A percentile compares a stretch with the other conserved stretches of the same genome.
Conservation (phyloP, 805 yeast genomes). For the Saccharomyces kudriavzevii region DNA sequence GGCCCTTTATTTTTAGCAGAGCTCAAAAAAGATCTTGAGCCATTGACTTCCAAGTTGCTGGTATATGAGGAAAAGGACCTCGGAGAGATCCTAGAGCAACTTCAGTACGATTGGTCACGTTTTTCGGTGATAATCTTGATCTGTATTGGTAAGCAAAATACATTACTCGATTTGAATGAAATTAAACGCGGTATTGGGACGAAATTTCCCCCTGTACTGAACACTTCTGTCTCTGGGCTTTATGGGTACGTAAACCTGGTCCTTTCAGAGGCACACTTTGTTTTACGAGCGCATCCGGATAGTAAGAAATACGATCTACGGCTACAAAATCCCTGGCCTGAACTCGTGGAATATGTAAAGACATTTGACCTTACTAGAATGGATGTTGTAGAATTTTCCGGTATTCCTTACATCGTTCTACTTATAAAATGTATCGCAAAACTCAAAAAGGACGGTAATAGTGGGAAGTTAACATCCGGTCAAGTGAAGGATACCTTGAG, state of each 20-base stretch:
- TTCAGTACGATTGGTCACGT: neutral
- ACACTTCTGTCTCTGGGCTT: slow-evolving; percentile 39
- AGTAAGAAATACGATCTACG: slow-evolving; percentile 50
- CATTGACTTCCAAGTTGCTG: neutral
- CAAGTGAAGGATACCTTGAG: slow-evolving; percentile 32
- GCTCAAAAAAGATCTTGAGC: neutral
- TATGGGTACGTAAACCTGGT: slow-evolving; percentile 52
- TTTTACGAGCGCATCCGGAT: slow-evolving; percentile 67
- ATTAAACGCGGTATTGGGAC: neutral
- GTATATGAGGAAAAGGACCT: neutral
- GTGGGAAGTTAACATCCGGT: slow-evolving; percentile 28
- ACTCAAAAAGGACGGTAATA: slow-evolving; percentile 31
- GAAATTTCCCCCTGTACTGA: slow-evolving; percentile 35
- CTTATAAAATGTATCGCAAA: slow-evolving; percentile 44
- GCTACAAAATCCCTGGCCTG: slow-evolving; percentile 65
- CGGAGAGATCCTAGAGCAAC: neutral
- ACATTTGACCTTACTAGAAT: slow-evolving; percentile 41
- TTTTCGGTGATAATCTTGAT: neutral
- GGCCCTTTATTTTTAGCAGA: neutral
- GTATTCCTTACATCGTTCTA: slow-evolving; percentile 62
- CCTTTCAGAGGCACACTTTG: slow-evolving; percentile 47
- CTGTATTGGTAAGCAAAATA: neutral
- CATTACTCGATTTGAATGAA: neutral
- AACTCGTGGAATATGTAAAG: slow-evolving; percentile 44
- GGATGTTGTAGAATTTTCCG: slow-evolving; percentile 40